Evolutionary conservation across 345 rosid species (phyloP).

Genomic region (Dimocarpus longan): DNA sequence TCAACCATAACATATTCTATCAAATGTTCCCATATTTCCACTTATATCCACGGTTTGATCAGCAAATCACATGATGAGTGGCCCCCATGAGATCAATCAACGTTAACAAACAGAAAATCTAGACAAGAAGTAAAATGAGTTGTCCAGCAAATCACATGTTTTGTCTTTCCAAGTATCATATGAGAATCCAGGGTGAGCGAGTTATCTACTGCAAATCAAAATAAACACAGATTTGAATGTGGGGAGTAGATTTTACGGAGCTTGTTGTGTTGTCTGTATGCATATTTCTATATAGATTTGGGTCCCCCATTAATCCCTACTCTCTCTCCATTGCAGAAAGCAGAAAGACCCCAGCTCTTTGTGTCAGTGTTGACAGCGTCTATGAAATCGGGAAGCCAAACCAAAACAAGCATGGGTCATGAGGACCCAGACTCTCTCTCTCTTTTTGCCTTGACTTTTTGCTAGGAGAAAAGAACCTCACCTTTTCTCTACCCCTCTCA

Average conservation of each 20-base stretch:
- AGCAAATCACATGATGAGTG: not conserved
- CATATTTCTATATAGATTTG: constrained; percentile 45
- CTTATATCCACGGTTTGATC: not conserved
- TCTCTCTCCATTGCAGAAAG: constrained; percentile 13
- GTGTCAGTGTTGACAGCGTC: constrained; percentile 30
- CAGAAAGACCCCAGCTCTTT: not conserved
- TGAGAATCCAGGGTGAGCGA: constrained; percentile 24
- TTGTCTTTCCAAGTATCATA: constrained; percentile 6
- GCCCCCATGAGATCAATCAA: not conserved
- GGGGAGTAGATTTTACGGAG: constrained; percentile 41
- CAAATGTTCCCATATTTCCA: not conserved
- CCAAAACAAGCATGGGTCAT: constrained; percentile 20
- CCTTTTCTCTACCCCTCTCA: constrained; percentile 41
- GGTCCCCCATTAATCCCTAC: constrained; percentile 35
- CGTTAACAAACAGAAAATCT: not conserved
- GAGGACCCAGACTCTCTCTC: not conserved
- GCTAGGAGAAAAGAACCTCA: constrained; percentile 25
- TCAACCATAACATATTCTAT: too few relatives aligned
- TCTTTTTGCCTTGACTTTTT: constrained; percentile 26
- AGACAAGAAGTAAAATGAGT: constrained; percentile 13
- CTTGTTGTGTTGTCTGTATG: constrained; percentile 39
- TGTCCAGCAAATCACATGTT: constrained; percentile 21
- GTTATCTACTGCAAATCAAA: constrained; percentile 16
- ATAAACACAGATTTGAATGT: constrained; percentile 36
- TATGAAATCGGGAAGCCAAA: constrained; percentile 32